Percentiles rank a stretch among this genome's conserved stretches.
Conservation (phyloP, 352 stramenopile species). For the Blastocystis sp. region DNA sequence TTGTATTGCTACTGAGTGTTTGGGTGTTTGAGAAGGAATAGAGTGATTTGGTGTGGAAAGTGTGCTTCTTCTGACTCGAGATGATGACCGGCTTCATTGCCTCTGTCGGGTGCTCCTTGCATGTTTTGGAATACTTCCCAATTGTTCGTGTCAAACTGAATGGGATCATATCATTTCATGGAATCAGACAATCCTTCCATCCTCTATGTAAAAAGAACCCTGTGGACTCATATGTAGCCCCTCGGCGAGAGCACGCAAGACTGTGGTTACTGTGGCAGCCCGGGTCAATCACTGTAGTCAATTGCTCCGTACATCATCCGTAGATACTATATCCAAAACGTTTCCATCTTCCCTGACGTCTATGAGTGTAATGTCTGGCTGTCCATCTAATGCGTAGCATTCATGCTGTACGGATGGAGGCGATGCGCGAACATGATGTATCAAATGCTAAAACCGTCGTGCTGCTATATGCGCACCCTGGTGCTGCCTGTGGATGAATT, state of each 20-base stretch:
- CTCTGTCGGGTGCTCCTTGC: too few species aligned
- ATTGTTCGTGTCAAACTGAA: too few species aligned
- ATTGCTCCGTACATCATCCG: background rate
- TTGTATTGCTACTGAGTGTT: too few species aligned
- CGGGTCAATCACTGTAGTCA: background rate
- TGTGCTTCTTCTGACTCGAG: too few species aligned
- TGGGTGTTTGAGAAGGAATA: too few species aligned
- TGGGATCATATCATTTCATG: too few species aligned
- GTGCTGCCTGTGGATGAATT: slow-evolving; percentile 25
- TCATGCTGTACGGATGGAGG: slow-evolving; percentile 11
- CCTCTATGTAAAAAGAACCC: too few species aligned
- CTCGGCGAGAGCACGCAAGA: background rate
- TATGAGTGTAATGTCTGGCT: background rate
- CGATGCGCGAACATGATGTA: background rate
- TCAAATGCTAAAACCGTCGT: background rate
- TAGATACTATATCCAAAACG: slow-evolving; percentile 35
- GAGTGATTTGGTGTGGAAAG: too few species aligned
- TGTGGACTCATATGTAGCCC: background rate
- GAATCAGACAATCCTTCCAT: too few species aligned
- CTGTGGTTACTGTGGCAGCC: slow-evolving; percentile 34
- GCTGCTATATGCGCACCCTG: slow-evolving; percentile 18
- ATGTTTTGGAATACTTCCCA: too few species aligned
- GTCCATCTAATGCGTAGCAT: background rate
- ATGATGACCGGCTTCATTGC: too few species aligned
- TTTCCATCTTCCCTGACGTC: background rate